Evolutionary conservation across 768 basidiomycete species (phyloP).

Genomic region (Russula ochroleuca): DNA sequence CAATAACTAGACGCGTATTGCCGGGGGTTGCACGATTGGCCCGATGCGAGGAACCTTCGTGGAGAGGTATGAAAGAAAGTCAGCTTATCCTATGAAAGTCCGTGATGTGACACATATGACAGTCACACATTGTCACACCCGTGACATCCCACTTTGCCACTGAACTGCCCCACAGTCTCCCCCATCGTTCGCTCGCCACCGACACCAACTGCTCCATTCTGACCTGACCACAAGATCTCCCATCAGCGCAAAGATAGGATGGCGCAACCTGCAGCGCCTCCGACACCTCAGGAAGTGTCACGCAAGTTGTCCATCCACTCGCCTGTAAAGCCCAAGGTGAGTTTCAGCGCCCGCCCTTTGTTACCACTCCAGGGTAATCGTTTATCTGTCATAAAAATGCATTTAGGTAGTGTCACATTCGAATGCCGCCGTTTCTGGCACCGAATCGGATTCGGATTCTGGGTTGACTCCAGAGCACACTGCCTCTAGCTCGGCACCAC

Average conservation of each 20-base stretch:
- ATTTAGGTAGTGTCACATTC: conserved; percentile 33
- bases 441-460: conserved; percentile 86
- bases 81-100: neutral
- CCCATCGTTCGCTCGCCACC: conserved; percentile 14
- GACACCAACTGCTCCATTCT: conserved; percentile 1
- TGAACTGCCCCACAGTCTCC: neutral
- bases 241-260: neutral
- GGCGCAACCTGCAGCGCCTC: conserved; percentile 48
- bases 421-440: conserved; percentile 53
- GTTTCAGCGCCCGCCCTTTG: conserved; percentile 2
- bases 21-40: conserved; percentile 8
- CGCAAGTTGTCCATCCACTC: conserved; percentile 80
- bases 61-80: neutral
- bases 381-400: neutral
- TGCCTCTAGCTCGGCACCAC: conserved; percentile 15
- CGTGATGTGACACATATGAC: neutral
- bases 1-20: conserved; percentile 4
- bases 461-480: conserved; percentile 49
- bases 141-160: conserved; percentile 13
- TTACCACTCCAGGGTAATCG: neutral
- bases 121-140: conserved; percentile 6
- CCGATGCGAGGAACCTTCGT: conserved; percentile 15
- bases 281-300: conserved; percentile 81
- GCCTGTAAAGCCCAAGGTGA: conserved; percentile 45
- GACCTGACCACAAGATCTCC: neutral